Evolutionary conservation across 306 rosid genomes (phyloP).

Genomic region (Quercus cerris): DNA sequence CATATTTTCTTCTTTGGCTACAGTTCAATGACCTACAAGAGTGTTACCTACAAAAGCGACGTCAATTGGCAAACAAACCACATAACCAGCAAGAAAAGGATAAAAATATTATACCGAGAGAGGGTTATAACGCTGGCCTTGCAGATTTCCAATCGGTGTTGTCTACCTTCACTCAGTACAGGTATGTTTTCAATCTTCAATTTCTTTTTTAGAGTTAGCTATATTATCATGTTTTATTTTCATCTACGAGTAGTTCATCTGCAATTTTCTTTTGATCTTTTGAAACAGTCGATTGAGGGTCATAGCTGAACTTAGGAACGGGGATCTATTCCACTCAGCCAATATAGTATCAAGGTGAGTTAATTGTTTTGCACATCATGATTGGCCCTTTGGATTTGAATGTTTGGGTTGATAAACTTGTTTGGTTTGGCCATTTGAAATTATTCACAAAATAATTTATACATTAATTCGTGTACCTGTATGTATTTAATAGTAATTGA

Average conservation of each 20-base stretch:
- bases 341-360: conserved; percentile 94
- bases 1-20: conserved; percentile 26
- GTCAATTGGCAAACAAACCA: conserved; percentile 59
- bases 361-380: conserved; percentile 4
- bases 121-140: conserved; percentile 82
- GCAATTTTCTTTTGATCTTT: conserved; percentile 2
- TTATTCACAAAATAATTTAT: background rate
- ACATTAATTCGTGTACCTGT: background rate
- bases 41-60: conserved; percentile 91
- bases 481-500: background rate
- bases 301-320: conserved; percentile 88
- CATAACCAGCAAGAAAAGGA: conserved; percentile 58
- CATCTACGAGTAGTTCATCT: background rate
- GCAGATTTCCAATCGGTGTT: conserved; percentile 87
- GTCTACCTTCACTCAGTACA: conserved; percentile 81
- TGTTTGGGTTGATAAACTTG: background rate
- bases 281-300: conserved; percentile 90
- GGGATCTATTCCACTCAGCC: conserved; percentile 87
- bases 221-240: background rate
- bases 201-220: background rate
- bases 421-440: background rate
- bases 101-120: conserved; percentile 55
- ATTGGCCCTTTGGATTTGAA: background rate
- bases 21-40: conserved; percentile 96
- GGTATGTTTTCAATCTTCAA: conserved; percentile 45